Conservation (phyloP, 768 basidiomycete genomes). For the Leucocoprinus sp. region DNA sequence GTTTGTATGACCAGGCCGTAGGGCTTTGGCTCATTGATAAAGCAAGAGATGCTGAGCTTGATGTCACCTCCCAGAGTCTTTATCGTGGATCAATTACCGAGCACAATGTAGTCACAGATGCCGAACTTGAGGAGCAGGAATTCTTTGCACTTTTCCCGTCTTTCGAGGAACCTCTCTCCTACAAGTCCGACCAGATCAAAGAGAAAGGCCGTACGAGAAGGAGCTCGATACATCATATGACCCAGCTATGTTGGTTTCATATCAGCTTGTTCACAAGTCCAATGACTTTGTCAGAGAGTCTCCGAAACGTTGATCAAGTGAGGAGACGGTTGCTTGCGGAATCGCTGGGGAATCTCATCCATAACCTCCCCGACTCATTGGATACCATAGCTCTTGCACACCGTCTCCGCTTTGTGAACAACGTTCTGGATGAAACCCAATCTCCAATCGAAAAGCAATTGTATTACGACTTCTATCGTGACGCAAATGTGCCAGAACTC, state of each 20-base stretch:
- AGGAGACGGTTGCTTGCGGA: slow-evolving; percentile 3
- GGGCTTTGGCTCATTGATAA: slow-evolving; percentile 83
- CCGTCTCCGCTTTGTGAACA: slow-evolving; percentile 5
- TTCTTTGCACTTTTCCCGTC: slow-evolving; percentile 82
- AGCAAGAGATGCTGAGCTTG: slow-evolving; percentile 56
- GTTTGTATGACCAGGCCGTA: slow-evolving; percentile 58
- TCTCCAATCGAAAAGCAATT: slow-evolving; percentile 12
- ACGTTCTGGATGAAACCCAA: background rate
- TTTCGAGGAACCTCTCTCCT: slow-evolving; percentile 51
- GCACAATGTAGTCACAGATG: slow-evolving; percentile 52
- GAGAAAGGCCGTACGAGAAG: slow-evolving; percentile 12
- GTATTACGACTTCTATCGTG: slow-evolving; percentile 67
- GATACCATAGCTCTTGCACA: slow-evolving; percentile 25
- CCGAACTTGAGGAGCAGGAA: slow-evolving; percentile 75
- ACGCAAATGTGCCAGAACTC: slow-evolving; percentile 66
- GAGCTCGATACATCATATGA: slow-evolving; percentile 26
- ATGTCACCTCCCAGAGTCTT: slow-evolving; percentile 58
- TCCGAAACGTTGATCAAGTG: background rate
- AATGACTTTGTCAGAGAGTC: background rate
- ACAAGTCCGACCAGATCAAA: slow-evolving; percentile 16
- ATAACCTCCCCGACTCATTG: slow-evolving; percentile 30
- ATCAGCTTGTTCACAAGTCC: slow-evolving; percentile 28
- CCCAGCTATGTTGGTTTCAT: slow-evolving; percentile 40
- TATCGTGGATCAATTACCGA: slow-evolving; percentile 60
- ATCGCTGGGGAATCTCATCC: background rate